Evolutionary conservation across 2,329 filamentous ascomycete species (phyloP), one percentile per base, ranked within the genome.

Genomic region (Pezicula carpinea): DNA sequence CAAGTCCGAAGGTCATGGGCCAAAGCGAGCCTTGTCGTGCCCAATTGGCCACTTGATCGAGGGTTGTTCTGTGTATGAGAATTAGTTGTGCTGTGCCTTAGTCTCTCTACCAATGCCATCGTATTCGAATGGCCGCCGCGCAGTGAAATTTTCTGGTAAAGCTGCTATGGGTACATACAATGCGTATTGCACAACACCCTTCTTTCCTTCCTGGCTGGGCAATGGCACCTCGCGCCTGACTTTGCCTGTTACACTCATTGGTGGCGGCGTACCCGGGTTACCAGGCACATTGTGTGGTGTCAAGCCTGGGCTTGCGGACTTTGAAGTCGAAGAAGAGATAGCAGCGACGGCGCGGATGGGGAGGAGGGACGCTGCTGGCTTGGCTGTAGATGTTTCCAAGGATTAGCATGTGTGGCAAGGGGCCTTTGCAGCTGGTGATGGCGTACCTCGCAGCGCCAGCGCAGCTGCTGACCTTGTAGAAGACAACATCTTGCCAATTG

Each of bases 1-100:
- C 89, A 41, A 93, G 84, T 43, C 85, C 89, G 66, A 95, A 95
- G 42, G 86, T 90, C 78, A 95, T 84, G 57, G 89, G 89, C 89
- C 89, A 95, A 44, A 93, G 75, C 14, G 89, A 95, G 46, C 83
- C 81, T 70, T 93, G 87, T 43, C 89, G 83, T 32, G 82, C 85
- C 89, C 89, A 95, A 73, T 91, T 92, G 68, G 85, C 73, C 53
- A 93, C 77, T 62, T 85, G 77, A 65, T 95, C 88, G 62, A 90
- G 77, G 5, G 86, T 85, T 46, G 87, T 89, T 53, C 85, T 90
- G 58, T 15, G 38, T 33, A 35, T 14, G 18, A 19, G n/a, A 35
- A 35, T 35, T 35, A 35, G 33, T 14, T 17, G 8, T 19, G 13
- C 11, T 22, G 23, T 43, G 41, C 53, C 38, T 54, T 49, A 43